phyloP scores from a whole-genome alignment of 2,329 filamentous ascomycete genomes.

The Colletotrichum acutatum region DNA sequence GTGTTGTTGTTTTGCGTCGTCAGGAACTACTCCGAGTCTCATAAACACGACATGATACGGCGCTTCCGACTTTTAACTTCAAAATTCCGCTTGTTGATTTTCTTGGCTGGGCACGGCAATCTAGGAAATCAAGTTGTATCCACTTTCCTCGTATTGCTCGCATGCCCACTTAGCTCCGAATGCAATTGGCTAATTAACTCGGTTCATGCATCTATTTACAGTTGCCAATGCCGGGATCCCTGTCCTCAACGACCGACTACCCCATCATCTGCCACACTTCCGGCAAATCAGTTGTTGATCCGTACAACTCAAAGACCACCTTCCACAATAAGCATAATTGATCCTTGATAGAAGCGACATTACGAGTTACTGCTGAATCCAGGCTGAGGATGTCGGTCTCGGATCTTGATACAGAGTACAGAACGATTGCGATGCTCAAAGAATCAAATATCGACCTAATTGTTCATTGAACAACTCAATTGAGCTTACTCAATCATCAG shows the following conservation, averaged over 20 bases:
- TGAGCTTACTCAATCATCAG: background rate
- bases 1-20: background rate
- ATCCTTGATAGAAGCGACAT: background rate
- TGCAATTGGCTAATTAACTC: slow-evolving; percentile 11
- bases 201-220: slow-evolving; percentile 13
- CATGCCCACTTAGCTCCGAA: background rate
- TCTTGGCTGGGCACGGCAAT: slow-evolving; percentile 7
- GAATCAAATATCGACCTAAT: background rate
- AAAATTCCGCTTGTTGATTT: background rate
- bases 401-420: background rate
- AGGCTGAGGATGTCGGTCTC: background rate
- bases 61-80: slow-evolving; percentile 1
- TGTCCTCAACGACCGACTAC: background rate
- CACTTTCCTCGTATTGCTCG: slow-evolving; percentile 30
- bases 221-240: slow-evolving; percentile 5
- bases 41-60: background rate
- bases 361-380: background rate
- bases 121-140: background rate
- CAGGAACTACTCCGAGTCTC: background rate
- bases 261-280: background rate
- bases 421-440: background rate
- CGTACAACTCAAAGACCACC: background rate
- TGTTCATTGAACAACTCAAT: background rate
- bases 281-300: slow-evolving; percentile 16
- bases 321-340: slow-evolving; percentile 9